Base-by-base conservation (phyloP, 2,329 filamentous ascomycete genomes). In the Colletotrichum sp. region DNA sequence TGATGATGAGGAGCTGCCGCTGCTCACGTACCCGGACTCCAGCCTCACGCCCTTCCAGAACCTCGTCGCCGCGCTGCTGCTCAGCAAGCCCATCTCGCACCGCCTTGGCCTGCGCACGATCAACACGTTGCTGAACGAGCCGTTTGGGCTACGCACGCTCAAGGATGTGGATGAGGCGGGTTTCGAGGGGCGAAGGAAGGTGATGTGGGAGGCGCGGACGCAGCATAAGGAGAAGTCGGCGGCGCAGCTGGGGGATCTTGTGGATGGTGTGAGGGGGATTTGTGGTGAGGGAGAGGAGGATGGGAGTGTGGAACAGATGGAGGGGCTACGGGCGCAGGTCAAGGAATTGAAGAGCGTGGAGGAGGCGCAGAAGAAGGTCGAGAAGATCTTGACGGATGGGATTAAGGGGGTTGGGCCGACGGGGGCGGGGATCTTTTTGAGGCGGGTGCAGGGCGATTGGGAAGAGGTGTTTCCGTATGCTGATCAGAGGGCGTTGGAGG, bases 151-250 rank as follows among this genome's bases (percentile, higher is more conserved):
- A 7, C 73, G 66, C 10, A 65, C 62, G 8, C 44, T 68, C 6
- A 15, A 15, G 13, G 64, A 71, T 1, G 81, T 87, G 26, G 78
- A 81, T 26, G 80, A 83, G 18, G 85, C 84, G 3, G 85, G 85
- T 1, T 78, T 80, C 2, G 82, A 87, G 68, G 84, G 83, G 62
- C 78, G 82, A 5, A 81, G 81, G 36, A 78, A 87, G 80, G 85
- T 86, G 4, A 77, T 88, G 49, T 82, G 82, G 75, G 84, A 85
- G 70, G 86, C 87, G 39, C 77, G 81, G 34, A 88, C 86, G 8
- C 86, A 88, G 80, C 86, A 88, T 75, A 85, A 86, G 71, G 85
- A 85, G 76, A 88, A 88, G 80, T 88, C 86, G 3, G 86, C 86
- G 1, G 81, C 82, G 10, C 84, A 88, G 72, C 80, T 88, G 8